Conservation (phyloP, 2,329 filamentous ascomycete genomes). For the Diaporthe citrichinensis region DNA sequence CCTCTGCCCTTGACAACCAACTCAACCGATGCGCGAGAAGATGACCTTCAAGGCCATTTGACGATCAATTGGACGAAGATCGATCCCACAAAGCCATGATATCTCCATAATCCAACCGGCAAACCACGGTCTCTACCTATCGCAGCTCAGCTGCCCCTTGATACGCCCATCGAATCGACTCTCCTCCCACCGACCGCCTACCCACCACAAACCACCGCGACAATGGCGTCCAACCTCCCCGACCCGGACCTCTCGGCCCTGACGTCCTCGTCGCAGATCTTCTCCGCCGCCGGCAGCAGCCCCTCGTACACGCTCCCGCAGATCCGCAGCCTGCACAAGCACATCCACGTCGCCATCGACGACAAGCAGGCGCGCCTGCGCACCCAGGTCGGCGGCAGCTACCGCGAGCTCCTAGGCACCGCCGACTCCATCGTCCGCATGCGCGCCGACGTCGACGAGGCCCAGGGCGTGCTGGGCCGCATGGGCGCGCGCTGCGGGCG, state of each 20-base stretch:
- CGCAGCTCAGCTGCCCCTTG: slow-evolving; percentile 22
- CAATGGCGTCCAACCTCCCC: slow-evolving; percentile 55
- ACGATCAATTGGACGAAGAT: background rate
- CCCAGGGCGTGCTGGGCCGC: slow-evolving; percentile 78
- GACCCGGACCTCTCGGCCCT: slow-evolving; percentile 64
- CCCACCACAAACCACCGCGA: slow-evolving; percentile 36
- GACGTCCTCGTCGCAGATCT: slow-evolving; percentile 67
- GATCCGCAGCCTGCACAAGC: slow-evolving; percentile 74
- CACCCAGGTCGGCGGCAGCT: slow-evolving; percentile 76
- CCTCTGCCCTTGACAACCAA: background rate
- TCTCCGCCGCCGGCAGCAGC: slow-evolving; percentile 58
- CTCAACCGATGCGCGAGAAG: background rate
- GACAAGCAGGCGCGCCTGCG: slow-evolving; percentile 74
- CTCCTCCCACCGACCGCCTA: background rate
- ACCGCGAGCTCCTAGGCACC: slow-evolving; percentile 91
- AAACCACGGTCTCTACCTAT: background rate
- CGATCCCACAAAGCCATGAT: slow-evolving; percentile 32
- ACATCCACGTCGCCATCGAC: slow-evolving; percentile 71
- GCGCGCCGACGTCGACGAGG: slow-evolving; percentile 81
- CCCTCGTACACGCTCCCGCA: slow-evolving; percentile 70
- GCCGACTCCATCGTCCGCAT: slow-evolving; percentile 95
- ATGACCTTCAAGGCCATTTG: background rate
- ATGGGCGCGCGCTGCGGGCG: slow-evolving; percentile 86
- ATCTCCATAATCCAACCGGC: slow-evolving; percentile 8
- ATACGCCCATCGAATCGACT: background rate